phyloP scores from a whole-genome alignment of 176 grass and related monocot species.

The Zea mays region DNA sequence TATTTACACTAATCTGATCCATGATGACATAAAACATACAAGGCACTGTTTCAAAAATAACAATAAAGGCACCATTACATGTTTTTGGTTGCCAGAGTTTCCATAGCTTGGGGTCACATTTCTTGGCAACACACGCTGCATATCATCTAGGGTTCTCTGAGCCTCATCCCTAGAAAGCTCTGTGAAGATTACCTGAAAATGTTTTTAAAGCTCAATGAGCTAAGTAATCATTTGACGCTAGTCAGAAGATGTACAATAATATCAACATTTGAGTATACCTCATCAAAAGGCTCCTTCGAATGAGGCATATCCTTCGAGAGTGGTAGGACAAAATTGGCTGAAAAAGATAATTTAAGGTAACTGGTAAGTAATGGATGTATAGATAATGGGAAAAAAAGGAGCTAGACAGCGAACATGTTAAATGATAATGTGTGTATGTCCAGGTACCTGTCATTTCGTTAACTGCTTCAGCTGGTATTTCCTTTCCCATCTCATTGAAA shows the following conservation, averaged over 20 bases:
- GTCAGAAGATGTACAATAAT: conserved; percentile 16
- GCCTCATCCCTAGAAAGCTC: conserved; percentile 65
- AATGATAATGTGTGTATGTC: not conserved
- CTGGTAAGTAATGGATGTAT: conserved; percentile 4
- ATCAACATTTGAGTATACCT: conserved; percentile 39
- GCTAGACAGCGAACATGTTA: not conserved
- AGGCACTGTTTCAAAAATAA: not conserved
- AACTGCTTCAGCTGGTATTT: conserved; percentile 62
- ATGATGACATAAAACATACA: not conserved
- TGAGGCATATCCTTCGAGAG: conserved; percentile 50
- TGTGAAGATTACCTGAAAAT: conserved; percentile 56
- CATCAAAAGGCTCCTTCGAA: conserved; percentile 64
- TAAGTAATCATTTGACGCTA: not conserved
- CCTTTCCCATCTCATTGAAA: conserved; percentile 69
- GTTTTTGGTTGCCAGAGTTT: conserved; percentile 35
- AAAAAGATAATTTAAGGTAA: conserved; percentile 27
- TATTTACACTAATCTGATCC: conserved; percentile 3
- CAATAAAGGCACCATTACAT: conserved; percentile 25
- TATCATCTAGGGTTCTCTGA: conserved; percentile 50
- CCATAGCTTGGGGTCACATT: conserved; percentile 5
- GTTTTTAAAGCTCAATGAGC: conserved; percentile 24
- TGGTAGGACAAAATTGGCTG: conserved; percentile 67
- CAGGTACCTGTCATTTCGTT: conserved; percentile 66
- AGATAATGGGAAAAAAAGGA: not conserved
- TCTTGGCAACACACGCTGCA: conserved; percentile 43